Evolutionary conservation across 768 basidiomycete species (phyloP), one percentile per base, ranked within the genome.

Genomic region (Kwoniella shandongensis): DNA sequence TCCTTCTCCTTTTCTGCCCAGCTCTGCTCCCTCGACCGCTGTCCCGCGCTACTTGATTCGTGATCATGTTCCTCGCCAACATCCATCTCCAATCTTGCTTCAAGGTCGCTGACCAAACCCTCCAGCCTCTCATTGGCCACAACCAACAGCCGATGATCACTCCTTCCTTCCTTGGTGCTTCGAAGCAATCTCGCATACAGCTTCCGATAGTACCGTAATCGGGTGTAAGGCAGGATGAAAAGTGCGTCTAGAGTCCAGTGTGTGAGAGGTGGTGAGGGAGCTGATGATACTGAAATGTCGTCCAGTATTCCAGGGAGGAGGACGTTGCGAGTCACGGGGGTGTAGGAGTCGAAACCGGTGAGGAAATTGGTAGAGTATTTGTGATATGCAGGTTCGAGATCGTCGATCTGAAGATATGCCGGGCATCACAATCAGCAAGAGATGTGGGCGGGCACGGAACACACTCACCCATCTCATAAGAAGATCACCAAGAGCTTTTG

Each of bases 401-500:
- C 93, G 62, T 91, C 88, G 63, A 98, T 91, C 93, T 97, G 75
- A 30, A 46, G 39, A 44, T 20, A 30, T 20, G 23, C 46, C 13
- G 29, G 35, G 22, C 17, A 32, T 12, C 10, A 12, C 44, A 47
- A 48, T 12, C 54, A 40, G 38, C 23, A 41, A 45, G 13, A n/a
- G n/a, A n/a, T n/a, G n/a, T n/a, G n/a, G n/a, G 35, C 23, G 61
- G 44, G 32, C 2, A 44, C 26, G n/a, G 15, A 22, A 18, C n/a
- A 20, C 22, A 45, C 88, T 59, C 64, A 94, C 94, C 96, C 94
- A 98, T 79, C 88, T 86, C 88, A 97, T 96, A 51, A 99, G 81
- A 38, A 99, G 80, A 76, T 98, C 94, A 38, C 96, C 93, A 26
- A 99, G 81, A 12, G 88, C 91, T 72, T 92, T 96, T 4, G 93